A percentile compares a stretch with the other conserved stretches of the same genome.
Conservation (phyloP, 2,329 filamentous ascomycete species). For the Fusarium illudens region DNA sequence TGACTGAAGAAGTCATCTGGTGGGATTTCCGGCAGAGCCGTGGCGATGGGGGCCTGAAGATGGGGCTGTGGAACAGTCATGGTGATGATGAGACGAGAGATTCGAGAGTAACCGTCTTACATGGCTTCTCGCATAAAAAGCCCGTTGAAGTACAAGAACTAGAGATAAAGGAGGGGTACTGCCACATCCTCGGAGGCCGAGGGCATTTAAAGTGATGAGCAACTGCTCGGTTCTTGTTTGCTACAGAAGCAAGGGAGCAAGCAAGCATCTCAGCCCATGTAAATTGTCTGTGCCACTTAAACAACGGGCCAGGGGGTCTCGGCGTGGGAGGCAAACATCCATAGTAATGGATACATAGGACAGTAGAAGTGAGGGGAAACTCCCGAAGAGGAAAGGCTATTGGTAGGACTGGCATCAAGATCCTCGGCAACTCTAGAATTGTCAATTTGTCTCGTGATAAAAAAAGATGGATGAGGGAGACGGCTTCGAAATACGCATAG, state of each 20-base stretch:
- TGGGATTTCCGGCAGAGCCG: slow-evolving; percentile 42
- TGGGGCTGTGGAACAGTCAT: slow-evolving; percentile 32
- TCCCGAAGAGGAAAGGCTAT: slow-evolving; percentile 26
- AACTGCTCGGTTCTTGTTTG: neutral
- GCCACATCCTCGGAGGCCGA: neutral
- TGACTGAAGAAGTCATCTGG: slow-evolving; percentile 52
- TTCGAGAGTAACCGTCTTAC: slow-evolving; percentile 29
- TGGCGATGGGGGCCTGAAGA: slow-evolving; percentile 24
- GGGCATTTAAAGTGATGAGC: neutral
- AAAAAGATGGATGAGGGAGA: neutral
- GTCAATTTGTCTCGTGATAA: slow-evolving; percentile 26
- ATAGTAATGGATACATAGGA: neutral
- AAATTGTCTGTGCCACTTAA: slow-evolving; percentile 23
- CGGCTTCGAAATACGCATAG: neutral
- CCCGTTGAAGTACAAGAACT: neutral
- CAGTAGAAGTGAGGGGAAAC: slow-evolving; percentile 29
- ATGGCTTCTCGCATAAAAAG: slow-evolving; percentile 24
- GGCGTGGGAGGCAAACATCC: neutral
- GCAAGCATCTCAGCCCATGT: neutral
- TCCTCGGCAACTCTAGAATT: slow-evolving; percentile 13
- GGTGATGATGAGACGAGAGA: slow-evolving; percentile 8
- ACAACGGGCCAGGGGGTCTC: neutral
- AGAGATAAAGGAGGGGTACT: neutral
- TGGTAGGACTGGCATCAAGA: neutral
- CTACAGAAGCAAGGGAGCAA: neutral